Percentiles rank a stretch among this genome's conserved stretches.
These are phyloP conservation scores for Naganishia randhawae DNA, from an alignment of 768 basidiomycete genomes.

Conservation along the genomic window DNA sequence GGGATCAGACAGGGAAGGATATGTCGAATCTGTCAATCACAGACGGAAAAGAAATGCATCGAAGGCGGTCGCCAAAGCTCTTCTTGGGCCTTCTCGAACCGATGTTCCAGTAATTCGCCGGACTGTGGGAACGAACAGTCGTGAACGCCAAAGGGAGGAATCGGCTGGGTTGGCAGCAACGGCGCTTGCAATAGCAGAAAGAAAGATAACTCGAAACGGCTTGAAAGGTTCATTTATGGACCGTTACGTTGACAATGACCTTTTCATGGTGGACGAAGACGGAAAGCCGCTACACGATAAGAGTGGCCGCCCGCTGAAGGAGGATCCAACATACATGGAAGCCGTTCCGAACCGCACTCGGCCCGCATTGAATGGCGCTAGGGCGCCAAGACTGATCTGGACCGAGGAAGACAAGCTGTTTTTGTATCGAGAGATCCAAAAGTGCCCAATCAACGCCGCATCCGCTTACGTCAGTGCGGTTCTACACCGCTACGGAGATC, in stretches of 20 bases:
- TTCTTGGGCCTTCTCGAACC: not conserved
- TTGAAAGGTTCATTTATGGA: not conserved
- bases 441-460: constrained; percentile 19
- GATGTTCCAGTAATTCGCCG: constrained; percentile 9
- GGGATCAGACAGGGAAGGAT: not conserved
- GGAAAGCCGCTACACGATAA: constrained; percentile 14
- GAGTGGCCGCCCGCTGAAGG: constrained; percentile 1
- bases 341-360: constrained; percentile 1
- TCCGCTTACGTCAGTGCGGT: constrained; percentile 13
- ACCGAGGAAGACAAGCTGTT: constrained; percentile 16
- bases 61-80: not conserved
- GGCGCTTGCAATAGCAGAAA: not conserved
- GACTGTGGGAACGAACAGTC: not conserved
- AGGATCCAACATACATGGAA: not conserved
- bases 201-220: not conserved
- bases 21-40: not conserved
- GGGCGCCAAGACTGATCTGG: not conserved
- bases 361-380: not conserved
- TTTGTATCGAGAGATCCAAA: constrained; percentile 28
- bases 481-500: not conserved
- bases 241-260: constrained; percentile 15
- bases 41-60: not conserved
- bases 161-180: not conserved
- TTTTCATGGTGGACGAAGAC: constrained; percentile 26
- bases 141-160: not conserved